Evolutionary conservation across 345 rosid species (phyloP).

Genomic region (Sapria himalayana): DNA sequence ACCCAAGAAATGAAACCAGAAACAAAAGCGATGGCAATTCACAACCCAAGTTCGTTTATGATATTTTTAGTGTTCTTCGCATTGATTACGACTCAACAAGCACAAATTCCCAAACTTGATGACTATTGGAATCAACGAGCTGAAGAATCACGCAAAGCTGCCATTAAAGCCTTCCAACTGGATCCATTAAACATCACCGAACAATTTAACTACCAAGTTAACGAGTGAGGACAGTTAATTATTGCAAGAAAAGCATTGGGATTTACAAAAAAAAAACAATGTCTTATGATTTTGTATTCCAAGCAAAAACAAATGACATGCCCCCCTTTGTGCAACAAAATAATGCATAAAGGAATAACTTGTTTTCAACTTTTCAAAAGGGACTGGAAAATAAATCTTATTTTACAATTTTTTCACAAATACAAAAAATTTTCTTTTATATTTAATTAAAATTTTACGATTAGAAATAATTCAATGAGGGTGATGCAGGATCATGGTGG

Average conservation of each 20-base stretch:
- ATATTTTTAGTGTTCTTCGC: conserved; percentile 12
- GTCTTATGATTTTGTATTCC: too few relatives aligned
- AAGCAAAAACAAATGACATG: too few relatives aligned
- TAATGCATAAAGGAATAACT: too few relatives aligned
- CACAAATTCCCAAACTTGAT: conserved; percentile 23
- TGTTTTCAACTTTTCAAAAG: too few relatives aligned
- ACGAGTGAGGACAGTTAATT: conserved; percentile 14
- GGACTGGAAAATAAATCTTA: not conserved
- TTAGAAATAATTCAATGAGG: too few relatives aligned
- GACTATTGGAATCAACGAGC: conserved; percentile 36
- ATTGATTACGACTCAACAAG: conserved; percentile 9
- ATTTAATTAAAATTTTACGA: too few relatives aligned
- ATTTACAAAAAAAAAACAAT: too few relatives aligned
- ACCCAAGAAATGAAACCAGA: too few relatives aligned
- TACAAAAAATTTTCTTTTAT: not conserved
- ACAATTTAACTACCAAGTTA: conserved; percentile 19
- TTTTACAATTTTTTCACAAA: not conserved
- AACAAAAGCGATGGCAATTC: not conserved
- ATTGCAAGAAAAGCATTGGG: too few relatives aligned
- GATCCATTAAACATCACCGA: conserved; percentile 31
- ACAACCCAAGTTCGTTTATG: not conserved
- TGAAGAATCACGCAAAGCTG: conserved; percentile 14
- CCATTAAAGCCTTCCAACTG: conserved; percentile 22
- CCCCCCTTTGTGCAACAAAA: too few relatives aligned
- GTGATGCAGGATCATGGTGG: conserved; percentile 10